Evolutionary conservation across 176 grass and related monocot genomes (phyloP).

Genomic region (Phragmites australis): DNA sequence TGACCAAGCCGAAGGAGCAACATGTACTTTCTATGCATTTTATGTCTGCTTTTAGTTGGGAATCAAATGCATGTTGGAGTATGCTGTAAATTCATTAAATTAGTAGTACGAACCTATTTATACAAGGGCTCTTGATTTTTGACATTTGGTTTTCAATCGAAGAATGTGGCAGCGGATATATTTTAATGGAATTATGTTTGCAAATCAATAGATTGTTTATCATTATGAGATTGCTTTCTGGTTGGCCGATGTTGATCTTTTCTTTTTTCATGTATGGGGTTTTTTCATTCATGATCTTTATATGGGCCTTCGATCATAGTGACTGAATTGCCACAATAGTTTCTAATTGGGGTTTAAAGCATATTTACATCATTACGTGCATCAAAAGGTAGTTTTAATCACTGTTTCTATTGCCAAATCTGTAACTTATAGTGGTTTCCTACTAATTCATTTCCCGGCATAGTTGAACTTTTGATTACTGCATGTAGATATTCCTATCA

Average conservation of each 20-base stretch:
- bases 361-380: not conserved
- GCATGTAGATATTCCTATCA: slow-evolving; percentile 52
- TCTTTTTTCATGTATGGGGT: not conserved
- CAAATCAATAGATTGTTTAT: not conserved
- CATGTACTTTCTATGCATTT: not conserved
- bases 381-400: not conserved
- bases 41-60: slow-evolving; percentile 8
- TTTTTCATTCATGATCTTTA: not conserved
- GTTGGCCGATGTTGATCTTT: not conserved
- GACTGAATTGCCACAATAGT: not conserved
- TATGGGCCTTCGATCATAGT: not conserved
- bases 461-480: not conserved
- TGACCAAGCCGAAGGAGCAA: slow-evolving; percentile 28
- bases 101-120: not conserved
- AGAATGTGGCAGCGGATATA: not conserved
- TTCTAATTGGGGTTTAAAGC: not conserved
- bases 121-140: not conserved
- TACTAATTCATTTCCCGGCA: not conserved
- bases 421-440: not conserved
- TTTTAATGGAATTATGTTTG: not conserved
- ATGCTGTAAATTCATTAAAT: not conserved
- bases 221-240: not conserved
- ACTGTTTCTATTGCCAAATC: not conserved
- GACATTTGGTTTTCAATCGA: not conserved
- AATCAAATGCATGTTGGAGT: slow-evolving; percentile 10